Conservation (phyloP, 257 asterid species). For the Lycium ferocissimum region DNA sequence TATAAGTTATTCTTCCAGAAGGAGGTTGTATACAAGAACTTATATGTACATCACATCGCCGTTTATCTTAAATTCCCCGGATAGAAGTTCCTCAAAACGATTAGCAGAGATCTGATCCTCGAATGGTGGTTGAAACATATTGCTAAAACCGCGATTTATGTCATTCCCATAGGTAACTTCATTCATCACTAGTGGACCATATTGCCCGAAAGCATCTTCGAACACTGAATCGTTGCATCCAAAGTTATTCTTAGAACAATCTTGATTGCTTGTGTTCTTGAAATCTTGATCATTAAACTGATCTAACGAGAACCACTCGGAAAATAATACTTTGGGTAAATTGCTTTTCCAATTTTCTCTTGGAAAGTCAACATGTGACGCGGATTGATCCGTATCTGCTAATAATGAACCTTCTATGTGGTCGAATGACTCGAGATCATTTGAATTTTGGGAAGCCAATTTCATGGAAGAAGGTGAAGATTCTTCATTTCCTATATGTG, state of each 20-base stretch:
- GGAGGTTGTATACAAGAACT: background rate
- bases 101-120: conserved; percentile 49
- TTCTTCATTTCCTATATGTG: conserved; percentile 22
- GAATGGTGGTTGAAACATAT: conserved; percentile 45
- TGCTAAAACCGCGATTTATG: conserved; percentile 28
- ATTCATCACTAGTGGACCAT: conserved; percentile 28
- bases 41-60: conserved; percentile 44
- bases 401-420: conserved; percentile 33
- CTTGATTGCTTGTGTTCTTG: background rate
- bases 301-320: conserved; percentile 77
- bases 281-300: conserved; percentile 38
- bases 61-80: conserved; percentile 44
- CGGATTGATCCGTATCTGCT: conserved; percentile 45
- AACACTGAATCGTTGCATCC: conserved; percentile 35
- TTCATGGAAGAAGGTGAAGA: conserved; percentile 39
- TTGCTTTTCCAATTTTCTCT: conserved; percentile 35
- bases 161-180: conserved; percentile 42
- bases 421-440: conserved; percentile 40
- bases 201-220: conserved; percentile 44
- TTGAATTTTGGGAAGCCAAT: conserved; percentile 38
- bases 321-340: conserved; percentile 64
- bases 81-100: conserved; percentile 46
- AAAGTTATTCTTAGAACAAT: conserved; percentile 22
- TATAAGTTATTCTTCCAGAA: too few relatives aligned
- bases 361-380: conserved; percentile 23